Evolutionary conservation across 1,139 yeast genomes (phyloP), one percentile per base, ranked within the genome.

Genomic region (Petasospora fabianii): DNA sequence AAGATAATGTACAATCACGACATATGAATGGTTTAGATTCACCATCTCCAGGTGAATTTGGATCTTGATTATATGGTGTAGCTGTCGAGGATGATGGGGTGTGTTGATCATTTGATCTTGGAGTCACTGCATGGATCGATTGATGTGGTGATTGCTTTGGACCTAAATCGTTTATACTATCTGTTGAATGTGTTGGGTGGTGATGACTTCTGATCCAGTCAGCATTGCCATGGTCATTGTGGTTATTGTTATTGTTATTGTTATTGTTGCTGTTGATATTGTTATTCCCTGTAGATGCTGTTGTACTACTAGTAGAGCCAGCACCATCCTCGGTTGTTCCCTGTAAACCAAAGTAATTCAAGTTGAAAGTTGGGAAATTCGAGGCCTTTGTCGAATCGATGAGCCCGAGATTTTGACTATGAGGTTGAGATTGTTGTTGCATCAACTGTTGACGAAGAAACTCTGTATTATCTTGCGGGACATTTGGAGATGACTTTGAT

Each of bases 1-100:
- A 80, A 24, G 77, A 68, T 66, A 77, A 66, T 4, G 67, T 55
- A 55, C 87, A 80, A 32, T 55, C 51, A 6, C 49, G 49, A 36
- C 64, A 59, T 12, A 50, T 32, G 34, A 49, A 54, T 3, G 57
- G 58, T 32, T 52, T 53, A 24, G 49, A 42, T 8, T 47, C 52
- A 4, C 47, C 41, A 19, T 42, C 43, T 6, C 24, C 32, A 18
- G 42, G 35, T 7, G 41, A 36, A 10, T 26, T n/a, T 10, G 17
- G 13, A 4, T 27, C 30, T 4, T 29, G 5, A 7, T 30, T 24
- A 20, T 29, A 24, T 17, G 38, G 38, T 10, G 28, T 26, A 4
- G 14, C 5, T 4, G 34, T 22, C 5, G 34, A n/a, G n/a, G n/a
- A n/a, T 32, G 34, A 9, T 18, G 30, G 5, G 31, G 32, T 16